Evolutionary conservation across 768 basidiomycete genomes (phyloP).

Genomic region (Lactarius tabidus): DNA sequence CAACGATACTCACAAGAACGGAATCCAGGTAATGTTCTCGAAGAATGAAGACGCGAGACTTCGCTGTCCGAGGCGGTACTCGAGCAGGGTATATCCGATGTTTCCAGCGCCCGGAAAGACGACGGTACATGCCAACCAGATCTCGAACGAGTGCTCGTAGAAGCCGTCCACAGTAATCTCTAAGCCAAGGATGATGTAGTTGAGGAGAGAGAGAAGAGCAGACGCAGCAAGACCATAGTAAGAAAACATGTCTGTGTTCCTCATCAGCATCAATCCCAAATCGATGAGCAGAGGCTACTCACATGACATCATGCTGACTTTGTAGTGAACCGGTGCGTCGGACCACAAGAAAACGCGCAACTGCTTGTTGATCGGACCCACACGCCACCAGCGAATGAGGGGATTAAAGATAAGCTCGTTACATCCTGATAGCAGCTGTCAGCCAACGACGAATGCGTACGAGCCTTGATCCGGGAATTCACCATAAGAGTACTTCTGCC

Average conservation of each 20-base stretch:
- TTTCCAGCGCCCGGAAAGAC: constrained; percentile 70
- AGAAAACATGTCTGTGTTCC: constrained; percentile 40
- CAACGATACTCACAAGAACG: constrained; percentile 64
- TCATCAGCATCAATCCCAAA: not conserved
- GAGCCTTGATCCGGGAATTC: constrained; percentile 24
- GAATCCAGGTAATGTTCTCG: constrained; percentile 63
- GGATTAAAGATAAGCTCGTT: constrained; percentile 86
- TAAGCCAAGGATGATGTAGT: constrained; percentile 67
- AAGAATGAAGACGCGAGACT: constrained; percentile 46
- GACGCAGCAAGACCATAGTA: constrained; percentile 63
- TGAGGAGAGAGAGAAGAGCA: constrained; percentile 57
- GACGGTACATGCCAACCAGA: constrained; percentile 69
- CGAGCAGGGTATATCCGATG: constrained; percentile 59
- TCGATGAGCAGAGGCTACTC: constrained; percentile 32
- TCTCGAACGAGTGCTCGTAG: constrained; percentile 69
- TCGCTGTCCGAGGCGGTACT: constrained; percentile 61
- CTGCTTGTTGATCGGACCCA: constrained; percentile 82
- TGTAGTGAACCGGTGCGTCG: constrained; percentile 73
- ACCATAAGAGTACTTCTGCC: constrained; percentile 89
- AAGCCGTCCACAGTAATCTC: constrained; percentile 60
- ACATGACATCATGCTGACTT: constrained; percentile 73
- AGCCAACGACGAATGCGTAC: not conserved
- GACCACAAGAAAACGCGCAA: constrained; percentile 76
- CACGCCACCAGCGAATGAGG: constrained; percentile 66
- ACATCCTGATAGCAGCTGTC: constrained; percentile 42